phyloP scores from a whole-genome alignment of 306 rosid species.

The Sindora glabra region DNA sequence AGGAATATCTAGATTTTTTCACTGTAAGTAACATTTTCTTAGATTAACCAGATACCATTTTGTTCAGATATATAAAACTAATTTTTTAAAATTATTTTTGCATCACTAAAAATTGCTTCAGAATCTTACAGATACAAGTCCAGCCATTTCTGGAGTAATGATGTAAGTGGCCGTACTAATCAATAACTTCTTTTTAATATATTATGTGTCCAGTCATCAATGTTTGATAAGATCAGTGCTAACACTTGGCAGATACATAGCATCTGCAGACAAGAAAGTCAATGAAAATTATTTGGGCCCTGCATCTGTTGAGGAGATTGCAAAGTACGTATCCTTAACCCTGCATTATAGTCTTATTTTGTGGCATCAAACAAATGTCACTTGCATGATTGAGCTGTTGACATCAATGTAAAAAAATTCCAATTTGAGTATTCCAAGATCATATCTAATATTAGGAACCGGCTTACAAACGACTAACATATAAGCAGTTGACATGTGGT shows the following conservation, averaged over 20 bases:
- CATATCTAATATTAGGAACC: neutral
- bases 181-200: neutral
- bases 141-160: constrained; percentile 67
- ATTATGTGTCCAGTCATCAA: constrained; percentile 11
- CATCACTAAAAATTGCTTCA: constrained; percentile 21
- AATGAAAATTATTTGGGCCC: constrained; percentile 83
- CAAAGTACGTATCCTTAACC: constrained; percentile 45
- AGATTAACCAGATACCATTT: too few species aligned
- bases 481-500: neutral
- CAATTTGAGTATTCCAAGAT: neutral
- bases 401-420: neutral
- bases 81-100: too few species aligned
- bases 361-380: neutral
- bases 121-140: constrained; percentile 48
- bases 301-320: constrained; percentile 63
- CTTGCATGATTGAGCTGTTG: neutral
- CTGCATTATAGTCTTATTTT: neutral
- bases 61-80: too few species aligned
- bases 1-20: constrained; percentile 68
- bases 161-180: constrained; percentile 50
- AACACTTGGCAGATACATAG: constrained; percentile 57
- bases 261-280: constrained; percentile 58
- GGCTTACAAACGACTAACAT: constrained; percentile 4
- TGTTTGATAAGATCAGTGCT: neutral
- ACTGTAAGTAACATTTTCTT: constrained; percentile 46